Percentiles rank a stretch among this genome's conserved stretches.
Evolutionary conservation across 148 eudicot genomes (phyloP).

Genomic region (Talinum fruticosum): DNA sequence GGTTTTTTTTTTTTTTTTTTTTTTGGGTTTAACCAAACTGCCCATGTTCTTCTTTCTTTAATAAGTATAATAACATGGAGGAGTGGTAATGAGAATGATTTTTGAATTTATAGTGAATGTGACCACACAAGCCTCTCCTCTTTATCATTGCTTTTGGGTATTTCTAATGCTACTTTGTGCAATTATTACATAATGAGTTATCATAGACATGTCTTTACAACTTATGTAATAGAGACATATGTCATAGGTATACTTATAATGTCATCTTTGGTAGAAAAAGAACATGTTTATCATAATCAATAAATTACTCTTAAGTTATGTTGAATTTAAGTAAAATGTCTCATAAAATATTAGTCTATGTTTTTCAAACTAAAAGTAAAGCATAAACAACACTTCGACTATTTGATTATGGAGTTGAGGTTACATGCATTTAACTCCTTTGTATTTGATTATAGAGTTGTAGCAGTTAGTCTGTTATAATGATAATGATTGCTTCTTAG

Average conservation of each 20-base stretch:
- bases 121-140: conserved; percentile 9
- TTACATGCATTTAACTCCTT: not conserved
- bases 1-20: conserved; percentile 17
- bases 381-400: not conserved
- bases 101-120: not conserved
- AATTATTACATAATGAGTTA: conserved; percentile 8
- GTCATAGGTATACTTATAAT: not conserved
- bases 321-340: not conserved
- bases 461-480: too few species aligned
- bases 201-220: not conserved
- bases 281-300: not conserved
- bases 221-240: not conserved
- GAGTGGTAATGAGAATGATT: conserved; percentile 11
- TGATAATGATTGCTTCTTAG: too few species aligned
- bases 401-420: not conserved
- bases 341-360: not conserved
- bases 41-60: not conserved
- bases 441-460: too few species aligned
- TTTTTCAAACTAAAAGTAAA: too few species aligned
- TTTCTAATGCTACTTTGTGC: conserved; percentile 5
- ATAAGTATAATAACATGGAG: not conserved
- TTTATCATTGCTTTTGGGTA: conserved; percentile 17
- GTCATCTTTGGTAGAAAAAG: not conserved
- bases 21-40: too few species aligned
- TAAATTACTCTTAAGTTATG: not conserved